Evolutionary conservation across 805 yeast genomes (phyloP).

Genomic region (Zygosaccharomyces bisporus): DNA sequence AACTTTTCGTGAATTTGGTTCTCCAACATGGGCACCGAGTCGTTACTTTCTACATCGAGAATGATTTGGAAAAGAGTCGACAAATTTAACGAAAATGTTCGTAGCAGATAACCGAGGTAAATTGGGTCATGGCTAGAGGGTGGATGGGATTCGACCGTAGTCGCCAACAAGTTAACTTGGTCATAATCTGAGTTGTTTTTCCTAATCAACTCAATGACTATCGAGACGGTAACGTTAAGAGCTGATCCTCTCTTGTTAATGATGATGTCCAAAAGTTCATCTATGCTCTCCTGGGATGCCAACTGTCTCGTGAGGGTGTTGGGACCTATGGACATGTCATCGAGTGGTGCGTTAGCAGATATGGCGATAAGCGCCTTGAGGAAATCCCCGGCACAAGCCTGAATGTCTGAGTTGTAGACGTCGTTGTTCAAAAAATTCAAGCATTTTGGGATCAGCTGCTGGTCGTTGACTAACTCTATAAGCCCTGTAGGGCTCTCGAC

Average conservation of each 20-base stretch:
- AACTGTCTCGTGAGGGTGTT: conserved; percentile 84
- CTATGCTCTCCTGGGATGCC: conserved; percentile 63
- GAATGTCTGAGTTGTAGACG: conserved; percentile 56
- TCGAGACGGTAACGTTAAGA: conserved; percentile 84
- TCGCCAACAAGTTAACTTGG: conserved; percentile 68
- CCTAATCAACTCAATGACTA: conserved; percentile 87
- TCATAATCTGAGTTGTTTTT: conserved; percentile 97
- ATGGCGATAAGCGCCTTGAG: conserved; percentile 88
- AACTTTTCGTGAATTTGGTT: conserved; percentile 61
- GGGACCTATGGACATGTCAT: conserved; percentile 84
- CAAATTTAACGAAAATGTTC: conserved; percentile 64
- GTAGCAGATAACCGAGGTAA: conserved; percentile 78
- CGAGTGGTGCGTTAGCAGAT: conserved; percentile 86
- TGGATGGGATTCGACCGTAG: conserved; percentile 75
- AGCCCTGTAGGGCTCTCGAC: conserved; percentile 86
- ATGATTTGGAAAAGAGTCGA: conserved; percentile 21
- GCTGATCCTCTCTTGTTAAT: conserved; percentile 68
- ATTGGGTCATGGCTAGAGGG: conserved; percentile 90
- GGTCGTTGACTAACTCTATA: conserved; percentile 70
- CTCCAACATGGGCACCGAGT: conserved; percentile 35
- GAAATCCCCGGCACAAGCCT: conserved; percentile 91
- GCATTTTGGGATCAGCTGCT: conserved; percentile 64
- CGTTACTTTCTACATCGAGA: conserved; percentile 23
- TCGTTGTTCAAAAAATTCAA: conserved; percentile 62
- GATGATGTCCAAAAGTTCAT: conserved; percentile 66